phyloP scores from a whole-genome alignment of 495 filamentous ascomycete genomes.

The Chaetomium tenue region DNA sequence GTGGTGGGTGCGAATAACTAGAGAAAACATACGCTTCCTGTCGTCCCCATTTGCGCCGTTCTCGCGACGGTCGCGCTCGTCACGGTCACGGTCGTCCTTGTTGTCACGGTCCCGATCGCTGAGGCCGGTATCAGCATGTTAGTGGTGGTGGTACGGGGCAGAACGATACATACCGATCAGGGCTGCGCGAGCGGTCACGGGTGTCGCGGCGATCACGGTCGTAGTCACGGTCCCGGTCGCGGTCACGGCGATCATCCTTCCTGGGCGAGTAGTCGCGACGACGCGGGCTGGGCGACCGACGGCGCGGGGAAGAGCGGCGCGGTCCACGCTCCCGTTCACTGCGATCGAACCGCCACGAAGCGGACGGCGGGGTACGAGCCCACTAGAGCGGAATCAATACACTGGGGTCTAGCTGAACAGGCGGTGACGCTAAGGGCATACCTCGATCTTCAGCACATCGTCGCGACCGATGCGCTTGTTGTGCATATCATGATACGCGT shows the following conservation, averaged over 20 bases:
- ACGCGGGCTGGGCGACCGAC: conserved; percentile 79
- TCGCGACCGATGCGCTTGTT: conserved; percentile 97
- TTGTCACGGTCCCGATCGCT: conserved; percentile 55
- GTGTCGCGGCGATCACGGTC: conserved; percentile 71
- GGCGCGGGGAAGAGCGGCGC: conserved; percentile 60
- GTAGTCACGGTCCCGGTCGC: conserved; percentile 67
- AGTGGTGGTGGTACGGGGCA: conserved; percentile 36
- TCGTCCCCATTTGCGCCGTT: conserved; percentile 77
- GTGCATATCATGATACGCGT: conserved; percentile 99
- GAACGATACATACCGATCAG: conserved; percentile 59
- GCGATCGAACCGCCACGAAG: conserved; percentile 95
- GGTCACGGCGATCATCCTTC: conserved; percentile 84
- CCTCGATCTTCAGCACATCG: conserved; percentile 97
- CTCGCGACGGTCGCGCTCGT: conserved; percentile 60
- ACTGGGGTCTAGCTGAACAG: conserved; percentile 5
- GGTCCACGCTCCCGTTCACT: conserved; percentile 50
- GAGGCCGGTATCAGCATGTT: conserved; percentile 8
- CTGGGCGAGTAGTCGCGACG: conserved; percentile 86
- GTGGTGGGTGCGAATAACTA: conserved; percentile 12
- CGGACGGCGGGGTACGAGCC: conserved; percentile 96
- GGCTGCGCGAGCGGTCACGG: conserved; percentile 71
- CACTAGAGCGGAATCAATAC: conserved; percentile 58
- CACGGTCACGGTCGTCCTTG: conserved; percentile 57
- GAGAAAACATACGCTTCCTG: conserved; percentile 68
- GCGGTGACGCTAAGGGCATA: conserved; percentile 41